Conservation (phyloP, 805 yeast species). For the Myxozyma mucilagina region DNA sequence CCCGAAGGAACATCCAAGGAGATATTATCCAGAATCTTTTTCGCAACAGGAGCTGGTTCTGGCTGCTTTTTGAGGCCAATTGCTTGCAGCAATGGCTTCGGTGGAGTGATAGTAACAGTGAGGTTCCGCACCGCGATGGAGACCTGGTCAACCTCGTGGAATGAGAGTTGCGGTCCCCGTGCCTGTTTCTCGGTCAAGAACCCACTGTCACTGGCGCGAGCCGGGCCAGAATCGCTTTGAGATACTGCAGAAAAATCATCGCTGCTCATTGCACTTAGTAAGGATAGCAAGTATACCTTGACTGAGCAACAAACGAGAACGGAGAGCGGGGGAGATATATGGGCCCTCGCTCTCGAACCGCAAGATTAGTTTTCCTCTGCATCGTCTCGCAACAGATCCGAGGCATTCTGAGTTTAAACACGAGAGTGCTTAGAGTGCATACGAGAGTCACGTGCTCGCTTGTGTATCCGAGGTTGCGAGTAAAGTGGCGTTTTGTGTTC, state of each 20-base stretch:
- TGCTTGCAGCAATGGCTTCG: constrained; percentile 1
- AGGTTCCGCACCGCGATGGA: constrained; percentile 29
- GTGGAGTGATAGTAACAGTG: constrained; percentile 18
- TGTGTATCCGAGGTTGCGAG: background rate
- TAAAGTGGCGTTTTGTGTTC: background rate
- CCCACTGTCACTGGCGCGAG: background rate
- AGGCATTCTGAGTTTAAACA: background rate
- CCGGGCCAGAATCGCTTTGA: background rate
- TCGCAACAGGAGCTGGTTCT: constrained; percentile 17
- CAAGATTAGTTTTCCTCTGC: background rate
- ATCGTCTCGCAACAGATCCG: background rate
- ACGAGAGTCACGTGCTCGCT: background rate
- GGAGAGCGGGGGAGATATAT: background rate
- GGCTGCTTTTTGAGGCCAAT: constrained; percentile 7
- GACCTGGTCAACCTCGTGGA: constrained; percentile 32
- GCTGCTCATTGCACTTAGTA: too few relatives aligned
- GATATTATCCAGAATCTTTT: constrained; percentile 50
- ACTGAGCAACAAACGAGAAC: background rate
- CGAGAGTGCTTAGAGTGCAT: background rate
- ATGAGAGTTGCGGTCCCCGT: constrained; percentile 27
- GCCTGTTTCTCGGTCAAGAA: background rate
- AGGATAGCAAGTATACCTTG: background rate
- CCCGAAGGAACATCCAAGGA: constrained; percentile 63
- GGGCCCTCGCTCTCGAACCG: background rate
- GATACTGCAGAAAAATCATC: background rate